A percentile compares a stretch with the other conserved stretches of the same genome.
These are phyloP conservation scores for Aquilaria malaccensis DNA, from an alignment of 345 rosid genomes.

Conservation along the genomic window DNA sequence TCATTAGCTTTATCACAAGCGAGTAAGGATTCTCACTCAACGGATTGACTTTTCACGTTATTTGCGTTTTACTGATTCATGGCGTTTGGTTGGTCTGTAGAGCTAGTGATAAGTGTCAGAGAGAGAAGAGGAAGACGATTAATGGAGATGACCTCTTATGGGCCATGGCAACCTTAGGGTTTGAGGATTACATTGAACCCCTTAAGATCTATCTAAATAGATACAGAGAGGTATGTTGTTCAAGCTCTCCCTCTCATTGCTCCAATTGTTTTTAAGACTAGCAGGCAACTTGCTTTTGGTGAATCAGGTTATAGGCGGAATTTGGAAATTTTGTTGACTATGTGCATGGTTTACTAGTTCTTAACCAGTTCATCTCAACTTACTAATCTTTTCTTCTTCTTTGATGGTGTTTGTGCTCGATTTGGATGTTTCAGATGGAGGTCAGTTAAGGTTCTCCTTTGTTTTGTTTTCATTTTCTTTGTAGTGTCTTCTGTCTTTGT, in stretches of 20 bases:
- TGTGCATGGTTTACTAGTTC: slow-evolving; percentile 1
- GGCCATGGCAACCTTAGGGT: slow-evolving; percentile 18
- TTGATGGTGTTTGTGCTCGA: slow-evolving; percentile 13
- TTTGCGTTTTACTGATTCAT: neutral
- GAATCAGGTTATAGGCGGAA: no score
- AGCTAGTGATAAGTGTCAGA: slow-evolving; percentile 19
- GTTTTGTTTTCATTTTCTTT: slow-evolving; percentile 3
- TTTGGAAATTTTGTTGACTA: neutral
- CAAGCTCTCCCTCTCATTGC: neutral
- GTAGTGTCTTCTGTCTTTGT: neutral
- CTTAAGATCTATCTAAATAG: slow-evolving; percentile 8
- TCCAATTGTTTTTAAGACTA: no score
- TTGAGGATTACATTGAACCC: slow-evolving; percentile 14
- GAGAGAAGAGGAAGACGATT: slow-evolving; percentile 18
- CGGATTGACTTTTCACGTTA: neutral
- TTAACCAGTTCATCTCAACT: neutral
- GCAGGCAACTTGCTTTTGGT: no score
- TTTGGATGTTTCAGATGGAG: slow-evolving; percentile 58
- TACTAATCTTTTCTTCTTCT: neutral
- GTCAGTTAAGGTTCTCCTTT: slow-evolving; percentile 22
- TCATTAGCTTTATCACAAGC: neutral
- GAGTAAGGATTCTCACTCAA: neutral
- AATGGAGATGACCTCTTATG: slow-evolving; percentile 19
- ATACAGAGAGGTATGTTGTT: slow-evolving; percentile 11
- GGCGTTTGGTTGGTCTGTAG: neutral